Evolutionary conservation across 306 rosid species (phyloP).

Genomic region (Herpetospermum pedunculosum): DNA sequence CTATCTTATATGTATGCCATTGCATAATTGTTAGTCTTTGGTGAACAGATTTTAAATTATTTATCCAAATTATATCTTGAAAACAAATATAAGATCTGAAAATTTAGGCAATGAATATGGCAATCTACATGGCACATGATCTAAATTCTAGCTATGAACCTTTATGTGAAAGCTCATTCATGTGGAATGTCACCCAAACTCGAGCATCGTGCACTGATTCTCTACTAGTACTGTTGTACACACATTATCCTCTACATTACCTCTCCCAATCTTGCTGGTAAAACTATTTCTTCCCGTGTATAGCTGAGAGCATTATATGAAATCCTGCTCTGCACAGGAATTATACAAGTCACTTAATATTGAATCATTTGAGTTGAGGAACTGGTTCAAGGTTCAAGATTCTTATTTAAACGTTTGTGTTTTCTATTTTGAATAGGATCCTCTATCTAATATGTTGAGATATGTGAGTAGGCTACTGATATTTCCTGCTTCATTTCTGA

Average conservation of each 20-base stretch:
- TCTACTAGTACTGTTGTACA: neutral
- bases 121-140: neutral
- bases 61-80: neutral
- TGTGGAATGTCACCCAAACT: neutral
- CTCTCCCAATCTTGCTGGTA: neutral
- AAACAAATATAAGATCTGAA: neutral
- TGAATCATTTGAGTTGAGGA: neutral
- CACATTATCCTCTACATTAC: neutral
- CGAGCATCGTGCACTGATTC: neutral
- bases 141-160: neutral
- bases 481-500: slow-evolving; percentile 11
- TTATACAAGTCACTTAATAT: neutral
- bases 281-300: neutral
- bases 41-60: neutral
- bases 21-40: neutral
- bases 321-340: neutral
- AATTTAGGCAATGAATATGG: neutral
- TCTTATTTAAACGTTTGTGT: neutral
- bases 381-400: neutral
- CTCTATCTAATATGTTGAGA: neutral
- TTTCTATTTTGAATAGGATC: neutral
- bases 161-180: neutral
- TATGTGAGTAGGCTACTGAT: slow-evolving; percentile 2
- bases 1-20: neutral
- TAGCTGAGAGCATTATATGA: neutral